Conservation (phyloP, 805 yeast genomes). For the Lipomyces yamadae region DNA sequence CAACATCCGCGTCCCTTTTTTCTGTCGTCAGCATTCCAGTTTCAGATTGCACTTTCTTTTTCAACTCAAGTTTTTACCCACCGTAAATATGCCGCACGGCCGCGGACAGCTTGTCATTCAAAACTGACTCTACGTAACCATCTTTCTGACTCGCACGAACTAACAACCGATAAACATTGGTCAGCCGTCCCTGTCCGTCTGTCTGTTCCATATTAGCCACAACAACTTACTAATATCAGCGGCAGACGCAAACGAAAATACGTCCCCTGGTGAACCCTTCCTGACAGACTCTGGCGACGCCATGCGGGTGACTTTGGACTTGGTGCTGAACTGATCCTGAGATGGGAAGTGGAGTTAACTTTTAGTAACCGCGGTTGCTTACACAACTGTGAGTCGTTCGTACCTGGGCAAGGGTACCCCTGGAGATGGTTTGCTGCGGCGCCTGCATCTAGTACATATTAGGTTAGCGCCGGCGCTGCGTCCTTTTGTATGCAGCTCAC, state of each 20-base stretch:
- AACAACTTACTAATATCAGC: conserved; percentile 73
- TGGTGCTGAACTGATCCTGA: too few species aligned
- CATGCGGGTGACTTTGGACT: background rate
- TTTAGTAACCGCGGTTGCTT: background rate
- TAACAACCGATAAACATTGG: conserved; percentile 24
- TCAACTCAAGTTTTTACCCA: conserved; percentile 11
- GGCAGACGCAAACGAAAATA: conserved; percentile 77
- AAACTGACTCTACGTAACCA: conserved; percentile 63
- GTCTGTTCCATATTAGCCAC: too few species aligned
- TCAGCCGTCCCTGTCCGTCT: background rate
- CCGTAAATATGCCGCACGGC: conserved; percentile 57
- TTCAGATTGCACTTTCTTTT: background rate
- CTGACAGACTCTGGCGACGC: background rate
- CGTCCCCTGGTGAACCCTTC: background rate
- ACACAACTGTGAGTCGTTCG: background rate
- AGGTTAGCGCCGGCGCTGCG: background rate
- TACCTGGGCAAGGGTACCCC: conserved; percentile 1
- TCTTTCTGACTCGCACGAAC: conserved; percentile 94
- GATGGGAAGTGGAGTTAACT: background rate
- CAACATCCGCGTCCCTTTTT: conserved; percentile 56
- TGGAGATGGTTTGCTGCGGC: background rate
- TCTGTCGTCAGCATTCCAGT: background rate
- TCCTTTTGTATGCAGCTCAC: too few species aligned
- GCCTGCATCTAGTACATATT: background rate
- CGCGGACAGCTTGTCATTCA: conserved; percentile 61